Conservation (phyloP, 177 flowering plant genomes). For the Vitis hybrid region DNA sequence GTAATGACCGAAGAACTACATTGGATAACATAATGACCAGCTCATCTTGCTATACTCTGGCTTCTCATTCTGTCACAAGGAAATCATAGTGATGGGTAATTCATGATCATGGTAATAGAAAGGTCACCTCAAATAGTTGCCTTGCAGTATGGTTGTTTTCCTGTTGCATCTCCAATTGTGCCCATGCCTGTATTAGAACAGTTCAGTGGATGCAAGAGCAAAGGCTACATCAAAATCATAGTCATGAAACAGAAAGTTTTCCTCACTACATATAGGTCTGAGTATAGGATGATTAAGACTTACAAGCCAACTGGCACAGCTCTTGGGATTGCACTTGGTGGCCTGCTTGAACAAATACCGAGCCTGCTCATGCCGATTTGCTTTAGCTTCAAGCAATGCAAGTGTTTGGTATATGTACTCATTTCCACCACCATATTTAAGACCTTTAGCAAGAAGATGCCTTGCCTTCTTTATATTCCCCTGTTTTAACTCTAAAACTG, state of each 20-base stretch:
- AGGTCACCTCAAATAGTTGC: constrained; percentile 71
- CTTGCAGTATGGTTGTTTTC: constrained; percentile 63
- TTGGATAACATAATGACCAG: background rate
- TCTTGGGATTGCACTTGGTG: constrained; percentile 79
- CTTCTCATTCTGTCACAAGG: background rate
- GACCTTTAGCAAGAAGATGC: constrained; percentile 78
- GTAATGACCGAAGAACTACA: background rate
- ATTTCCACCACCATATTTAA: constrained; percentile 79
- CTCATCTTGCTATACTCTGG: background rate
- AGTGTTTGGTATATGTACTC: constrained; percentile 93
- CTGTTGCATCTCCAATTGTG: constrained; percentile 80
- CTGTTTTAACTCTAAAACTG: constrained; percentile 79
- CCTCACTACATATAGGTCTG: background rate
- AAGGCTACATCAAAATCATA: constrained; percentile 1
- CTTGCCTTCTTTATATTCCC: constrained; percentile 89
- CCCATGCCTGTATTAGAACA: constrained; percentile 72
- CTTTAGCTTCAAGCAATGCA: constrained; percentile 83
- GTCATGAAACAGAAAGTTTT: background rate
- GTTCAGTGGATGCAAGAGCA: background rate
- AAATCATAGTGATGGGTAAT: background rate
- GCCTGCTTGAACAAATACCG: constrained; percentile 86
- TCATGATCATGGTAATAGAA: background rate
- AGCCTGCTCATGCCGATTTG: constrained; percentile 77
- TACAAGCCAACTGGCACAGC: constrained; percentile 99
- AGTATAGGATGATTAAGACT: constrained; percentile 25